Evolutionary conservation across 139 green algal genomes (phyloP).

Genomic region (Picochlorum sp.): DNA sequence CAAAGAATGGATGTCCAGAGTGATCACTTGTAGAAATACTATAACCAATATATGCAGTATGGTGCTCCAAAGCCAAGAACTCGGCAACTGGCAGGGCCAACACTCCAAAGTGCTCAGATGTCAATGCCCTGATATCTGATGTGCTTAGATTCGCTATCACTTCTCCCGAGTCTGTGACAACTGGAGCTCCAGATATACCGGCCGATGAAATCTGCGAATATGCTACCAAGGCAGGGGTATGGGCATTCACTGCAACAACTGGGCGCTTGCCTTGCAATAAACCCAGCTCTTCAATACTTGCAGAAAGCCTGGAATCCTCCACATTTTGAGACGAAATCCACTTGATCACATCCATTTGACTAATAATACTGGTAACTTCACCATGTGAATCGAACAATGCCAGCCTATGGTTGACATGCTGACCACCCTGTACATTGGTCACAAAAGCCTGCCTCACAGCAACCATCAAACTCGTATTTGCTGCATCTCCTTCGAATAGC

Average conservation of each 20-base stretch:
- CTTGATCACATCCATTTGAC: constrained; percentile 19
- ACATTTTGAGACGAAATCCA: constrained; percentile 23
- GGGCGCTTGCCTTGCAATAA: constrained; percentile 34
- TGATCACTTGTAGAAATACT: constrained; percentile 2
- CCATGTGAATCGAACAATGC: constrained; percentile 58
- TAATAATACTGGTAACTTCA: constrained; percentile 54
- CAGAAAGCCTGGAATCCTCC: background rate
- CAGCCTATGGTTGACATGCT: constrained; percentile 30
- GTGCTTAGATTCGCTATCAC: constrained; percentile 70
- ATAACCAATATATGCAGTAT: constrained; percentile 58
- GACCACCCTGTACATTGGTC: background rate
- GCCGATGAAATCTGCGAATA: constrained; percentile 43
- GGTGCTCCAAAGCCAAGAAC: constrained; percentile 68
- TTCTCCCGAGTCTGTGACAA: constrained; percentile 42
- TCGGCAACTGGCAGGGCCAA: constrained; percentile 72
- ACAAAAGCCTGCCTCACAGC: constrained; percentile 41
- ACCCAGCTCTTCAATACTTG: constrained; percentile 27
- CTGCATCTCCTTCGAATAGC: constrained; percentile 48
- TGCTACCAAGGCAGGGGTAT: constrained; percentile 56
- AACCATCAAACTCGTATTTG: constrained; percentile 30
- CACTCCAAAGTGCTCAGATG: constrained; percentile 58
- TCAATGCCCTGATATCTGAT: constrained; percentile 63
- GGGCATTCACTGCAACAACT: constrained; percentile 44
- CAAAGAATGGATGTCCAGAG: constrained; percentile 28
- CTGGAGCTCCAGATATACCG: constrained; percentile 48